phyloP scores from a whole-genome alignment of 2,329 filamentous ascomycete species.

The Zarea fungicola region DNA sequence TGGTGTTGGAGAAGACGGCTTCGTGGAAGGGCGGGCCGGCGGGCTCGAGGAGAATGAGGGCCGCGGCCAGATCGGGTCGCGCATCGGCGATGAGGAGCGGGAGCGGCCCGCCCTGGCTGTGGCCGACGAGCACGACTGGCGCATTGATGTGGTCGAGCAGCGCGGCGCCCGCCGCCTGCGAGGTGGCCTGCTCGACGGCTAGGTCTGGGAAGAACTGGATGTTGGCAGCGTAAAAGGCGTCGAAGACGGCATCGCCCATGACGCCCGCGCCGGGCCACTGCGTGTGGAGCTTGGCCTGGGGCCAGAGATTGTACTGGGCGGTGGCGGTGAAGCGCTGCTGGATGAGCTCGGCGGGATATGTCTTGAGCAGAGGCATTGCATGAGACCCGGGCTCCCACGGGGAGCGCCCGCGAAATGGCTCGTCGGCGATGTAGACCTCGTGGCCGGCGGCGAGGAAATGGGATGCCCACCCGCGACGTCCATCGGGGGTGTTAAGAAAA shows the following conservation, averaged over 20 bases:
- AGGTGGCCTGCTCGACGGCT: constrained; percentile 29
- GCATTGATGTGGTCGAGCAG: constrained; percentile 38
- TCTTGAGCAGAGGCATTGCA: constrained; percentile 19
- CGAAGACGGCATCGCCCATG: constrained; percentile 36
- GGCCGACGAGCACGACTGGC: constrained; percentile 36
- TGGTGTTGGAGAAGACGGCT: constrained; percentile 29
- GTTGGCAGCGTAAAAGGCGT: constrained; percentile 35
- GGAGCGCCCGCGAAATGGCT: constrained; percentile 40
- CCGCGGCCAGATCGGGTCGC: constrained; percentile 35
- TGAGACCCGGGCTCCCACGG: constrained; percentile 30
- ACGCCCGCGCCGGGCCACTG: constrained; percentile 38
- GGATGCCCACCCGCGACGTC: constrained; percentile 42
- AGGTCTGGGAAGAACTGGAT: constrained; percentile 31
- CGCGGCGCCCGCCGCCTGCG: constrained; percentile 35
- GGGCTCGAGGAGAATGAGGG: constrained; percentile 41
- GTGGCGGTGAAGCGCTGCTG: constrained; percentile 34
- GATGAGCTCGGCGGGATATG: constrained; percentile 30
- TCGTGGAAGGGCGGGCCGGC: constrained; percentile 43
- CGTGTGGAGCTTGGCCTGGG: constrained; percentile 34
- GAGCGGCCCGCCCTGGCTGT: constrained; percentile 41
- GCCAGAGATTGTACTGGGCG: constrained; percentile 30
- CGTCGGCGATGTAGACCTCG: constrained; percentile 43
- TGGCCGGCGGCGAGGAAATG: constrained; percentile 41
- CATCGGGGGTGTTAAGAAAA: constrained; percentile 43
- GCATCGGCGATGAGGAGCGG: constrained; percentile 38